Evolutionary conservation across 148 eudicot genomes (phyloP), one percentile per base, ranked within the genome.

Genomic region (Hydrangea macrophylla): DNA sequence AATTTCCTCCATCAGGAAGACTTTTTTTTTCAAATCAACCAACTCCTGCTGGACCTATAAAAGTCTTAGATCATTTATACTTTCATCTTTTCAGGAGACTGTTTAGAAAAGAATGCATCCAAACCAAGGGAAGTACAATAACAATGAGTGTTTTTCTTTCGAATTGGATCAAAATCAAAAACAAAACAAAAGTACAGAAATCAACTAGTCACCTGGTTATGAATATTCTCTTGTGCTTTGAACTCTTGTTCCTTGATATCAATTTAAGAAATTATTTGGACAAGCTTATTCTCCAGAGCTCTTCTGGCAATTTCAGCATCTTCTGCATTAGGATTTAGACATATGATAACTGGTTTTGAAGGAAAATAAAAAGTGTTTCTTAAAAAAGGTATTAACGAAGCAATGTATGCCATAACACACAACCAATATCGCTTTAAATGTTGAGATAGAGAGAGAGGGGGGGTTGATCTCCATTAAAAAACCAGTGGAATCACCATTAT

Each of bases 21-120:
- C 70, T 76, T 79, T 89, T 68, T 81, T 81, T 67, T 75, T 79
- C 72, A 78, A 57, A 65, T 83, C 74, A 68, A 31, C 55, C 70
- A 85, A 75, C 65, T 85, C 88, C 64, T 69, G 76, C 69, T 79
- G 88, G 45, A 80, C 78, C 97, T 92, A 78, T 73, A 75, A 9
- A 60, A 71, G 59, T 40, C n/a, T 54, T 55, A 18, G 30, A 69
- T 24, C 20, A 25, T 20, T 67, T 9, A 60, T 18, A 35, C 27
- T 54, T 39, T 11, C 39, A 56, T 39, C 17, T 27, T 48, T 39
- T 35, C 33, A 5, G 50, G 45, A 54, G 12, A 66, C 55, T 25
- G 32, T 32, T 17, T 23, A 31, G 71, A 39, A n/a, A 25, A 44
- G 65, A 9, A 48, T 28, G 36, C 30, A 15, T n/a, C 37, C 22